Evolutionary conservation across 2,329 filamentous ascomycete species (phyloP).

Genomic region (Aspergillus caelatus): DNA sequence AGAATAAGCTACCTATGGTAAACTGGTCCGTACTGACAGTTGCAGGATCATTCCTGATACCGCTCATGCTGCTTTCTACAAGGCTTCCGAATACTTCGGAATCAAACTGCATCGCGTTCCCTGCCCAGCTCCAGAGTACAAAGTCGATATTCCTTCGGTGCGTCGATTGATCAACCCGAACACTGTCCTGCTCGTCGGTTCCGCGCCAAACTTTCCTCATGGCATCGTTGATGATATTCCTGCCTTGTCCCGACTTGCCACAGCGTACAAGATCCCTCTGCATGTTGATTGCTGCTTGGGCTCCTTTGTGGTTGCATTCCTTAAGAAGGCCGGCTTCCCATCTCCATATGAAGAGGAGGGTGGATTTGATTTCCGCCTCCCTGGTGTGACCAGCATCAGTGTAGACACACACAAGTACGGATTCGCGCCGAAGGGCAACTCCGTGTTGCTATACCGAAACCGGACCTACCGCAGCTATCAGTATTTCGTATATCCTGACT

Average conservation of each 20-base stretch:
- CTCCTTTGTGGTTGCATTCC: slow-evolving; percentile 90
- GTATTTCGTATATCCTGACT: slow-evolving; percentile 94
- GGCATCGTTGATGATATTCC: slow-evolving; percentile 96
- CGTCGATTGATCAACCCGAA: slow-evolving; percentile 89
- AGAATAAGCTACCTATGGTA: slow-evolving; percentile 33
- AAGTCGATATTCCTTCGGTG: slow-evolving; percentile 78
- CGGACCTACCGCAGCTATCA: slow-evolving; percentile 80
- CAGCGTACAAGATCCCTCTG: slow-evolving; percentile 77
- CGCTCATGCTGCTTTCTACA: slow-evolving; percentile 93
- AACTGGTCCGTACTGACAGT: slow-evolving; percentile 21
- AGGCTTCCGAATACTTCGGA: slow-evolving; percentile 92
- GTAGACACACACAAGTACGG: slow-evolving; percentile 99
- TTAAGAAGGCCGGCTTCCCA: slow-evolving; percentile 85
- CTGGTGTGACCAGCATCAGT: slow-evolving; percentile 91
- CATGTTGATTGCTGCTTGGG: slow-evolving; percentile 98
- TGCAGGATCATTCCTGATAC: slow-evolving; percentile 87
- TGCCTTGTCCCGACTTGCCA: slow-evolving; percentile 78
- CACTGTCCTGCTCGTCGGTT: slow-evolving; percentile 89
- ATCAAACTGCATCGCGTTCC: slow-evolving; percentile 90
- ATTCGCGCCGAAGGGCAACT: slow-evolving; percentile 97
- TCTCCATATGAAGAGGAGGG: slow-evolving; percentile 65
- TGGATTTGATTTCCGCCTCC: slow-evolving; percentile 90
- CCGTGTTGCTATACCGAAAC: slow-evolving; percentile 85
- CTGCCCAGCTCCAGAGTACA: slow-evolving; percentile 82
- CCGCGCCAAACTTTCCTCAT: slow-evolving; percentile 96